Evolutionary conservation across 129 eudicot genomes (phyloP), one percentile per base, ranked within the genome.

Genomic region (Gnaphalium uliginosum): DNA sequence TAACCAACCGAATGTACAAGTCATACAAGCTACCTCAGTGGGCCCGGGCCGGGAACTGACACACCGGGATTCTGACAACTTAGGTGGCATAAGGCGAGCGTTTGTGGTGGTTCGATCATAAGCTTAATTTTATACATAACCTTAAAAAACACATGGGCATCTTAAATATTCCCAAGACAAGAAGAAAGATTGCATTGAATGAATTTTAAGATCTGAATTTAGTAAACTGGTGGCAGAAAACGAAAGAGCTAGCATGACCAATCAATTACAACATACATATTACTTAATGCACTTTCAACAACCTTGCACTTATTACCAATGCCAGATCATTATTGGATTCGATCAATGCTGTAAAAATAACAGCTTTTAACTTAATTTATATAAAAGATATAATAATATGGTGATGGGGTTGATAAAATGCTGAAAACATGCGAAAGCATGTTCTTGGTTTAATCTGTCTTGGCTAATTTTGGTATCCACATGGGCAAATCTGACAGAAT

Each of bases 401-500:
- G 14, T 8, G 65, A 63, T 60, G 60, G 70, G 53, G 64, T 66
- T 41, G 79, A 73, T 41, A 70, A 66, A 68, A 74, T 39, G 46
- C 14, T 8, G 46, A 39, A 39, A 39, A 66, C 76, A 73, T 69
- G 66, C 39, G 58, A 46, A 62, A 68, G 54, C 73, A 48, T 74
- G 83, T 83, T 81, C 73, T 37, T 70, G 46, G 63, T 50, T 66
- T 76, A 68, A 72, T 54, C 46, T 84, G 85, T 84, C 88, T 84
- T 73, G 82, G 85, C 74, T 74, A 68, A 73, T 80, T 71, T 79
- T 79, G 50, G 63, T 76, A 75, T 80, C 76, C 87, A 84, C 88
- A 84, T 84, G 88, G 84, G 80, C 82, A 46, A 76, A 82, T 77
- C 88, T 80, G 88, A 84, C 88, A 84, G 76, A 76, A 80, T 80